Evolutionary conservation across 2,329 filamentous ascomycete species (phyloP).

Genomic region (Trichoderma pleuroti): DNA sequence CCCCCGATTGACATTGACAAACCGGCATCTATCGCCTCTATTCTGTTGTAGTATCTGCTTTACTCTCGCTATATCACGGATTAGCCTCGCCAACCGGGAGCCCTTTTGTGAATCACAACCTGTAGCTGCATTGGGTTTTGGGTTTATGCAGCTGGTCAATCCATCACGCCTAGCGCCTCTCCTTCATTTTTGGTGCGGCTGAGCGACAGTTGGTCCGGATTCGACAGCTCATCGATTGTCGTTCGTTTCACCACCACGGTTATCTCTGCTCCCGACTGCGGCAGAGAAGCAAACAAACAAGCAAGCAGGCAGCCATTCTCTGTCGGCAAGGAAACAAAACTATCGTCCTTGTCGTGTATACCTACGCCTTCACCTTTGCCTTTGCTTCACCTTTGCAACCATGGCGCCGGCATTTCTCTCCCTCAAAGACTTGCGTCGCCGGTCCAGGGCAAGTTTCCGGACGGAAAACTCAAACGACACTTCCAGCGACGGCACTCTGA

Average conservation of each 20-base stretch:
- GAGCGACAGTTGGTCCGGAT: not conserved
- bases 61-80: constrained; percentile 8
- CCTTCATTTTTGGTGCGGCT: not conserved
- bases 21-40: not conserved
- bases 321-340: not conserved
- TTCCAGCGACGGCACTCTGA: constrained; percentile 56
- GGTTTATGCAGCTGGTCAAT: not conserved
- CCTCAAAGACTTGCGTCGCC: constrained; percentile 68
- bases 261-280: not conserved
- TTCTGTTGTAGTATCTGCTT: constrained; percentile 10
- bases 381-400: constrained; percentile 19
- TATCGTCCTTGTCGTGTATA: not conserved
- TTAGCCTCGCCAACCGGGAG: not conserved
- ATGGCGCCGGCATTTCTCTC: constrained; percentile 66
- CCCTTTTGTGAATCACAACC: not conserved
- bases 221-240: not conserved
- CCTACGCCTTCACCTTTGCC: not conserved
- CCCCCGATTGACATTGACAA: not conserved
- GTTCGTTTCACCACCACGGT: constrained; percentile 3
- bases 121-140: not conserved
- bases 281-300: not conserved
- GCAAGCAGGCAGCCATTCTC: not conserved
- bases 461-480: constrained; percentile 60
- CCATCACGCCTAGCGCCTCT: not conserved
- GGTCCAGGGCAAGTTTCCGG: constrained; percentile 71